Evolutionary conservation across 257 asterid genomes (phyloP), one percentile per base, ranked within the genome.

Genomic region (Lycium ferocissimum): DNA sequence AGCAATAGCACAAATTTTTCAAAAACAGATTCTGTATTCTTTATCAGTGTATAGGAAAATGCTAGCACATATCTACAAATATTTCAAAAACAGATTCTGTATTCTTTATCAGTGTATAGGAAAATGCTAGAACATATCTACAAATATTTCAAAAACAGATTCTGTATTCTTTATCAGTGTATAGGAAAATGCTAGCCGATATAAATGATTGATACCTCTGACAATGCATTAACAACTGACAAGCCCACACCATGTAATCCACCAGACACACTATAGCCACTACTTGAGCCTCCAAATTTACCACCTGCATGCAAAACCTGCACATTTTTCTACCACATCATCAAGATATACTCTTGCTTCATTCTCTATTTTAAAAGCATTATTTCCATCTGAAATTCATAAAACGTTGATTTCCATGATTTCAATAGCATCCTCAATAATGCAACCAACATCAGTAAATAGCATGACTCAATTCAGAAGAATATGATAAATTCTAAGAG

Each of bases 291-390:
- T 89, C 99, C 99, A 88, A 97, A 97, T 87, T 97, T 97, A 66
- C 99, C 99, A 91, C 99, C 99, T 13, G 99, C 99, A 88, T 97
- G 99, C 92, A 97, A 90, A 86, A 97, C 95, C 99, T 97, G 96
- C 91, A 95, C 84, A 58, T 70, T 87, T 53, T 47, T 38, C 79
- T 11, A 51, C 43, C 80, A 53, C 43, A 12, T 51, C 47, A 51
- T 57, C 82, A 76, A 53, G 82, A 76, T 14, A 76, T 76, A 76
- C 47, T 76, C 65, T 7, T 76, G 65, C 47, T 53, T 76, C 65
- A 76, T 13, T 76, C n/a, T 54, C 43, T 49, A 22, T 75, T 59
- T 59, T 79, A 80, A 85, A 67, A 85, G 63, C 22, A 80, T 75
- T 71, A 81, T 57, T 54, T 79, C 59, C 81, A n/a, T 59, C 70